Evolutionary conservation across 768 basidiomycete species (phyloP).

Genomic region (Tricholoma matsutake): DNA sequence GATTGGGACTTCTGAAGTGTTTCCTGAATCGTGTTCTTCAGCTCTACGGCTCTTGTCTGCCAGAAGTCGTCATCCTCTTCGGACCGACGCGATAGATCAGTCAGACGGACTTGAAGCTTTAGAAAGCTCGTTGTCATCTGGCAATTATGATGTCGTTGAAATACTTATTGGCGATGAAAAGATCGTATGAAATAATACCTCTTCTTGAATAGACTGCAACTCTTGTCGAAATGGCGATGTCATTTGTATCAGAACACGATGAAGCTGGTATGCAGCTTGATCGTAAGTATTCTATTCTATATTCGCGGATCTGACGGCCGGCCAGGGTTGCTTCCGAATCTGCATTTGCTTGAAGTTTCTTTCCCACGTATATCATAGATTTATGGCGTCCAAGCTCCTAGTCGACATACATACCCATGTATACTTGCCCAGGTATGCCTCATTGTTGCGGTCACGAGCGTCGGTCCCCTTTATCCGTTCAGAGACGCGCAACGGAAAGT

Average conservation of each 20-base stretch:
- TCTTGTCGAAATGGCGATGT: not conserved
- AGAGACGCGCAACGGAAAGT: constrained; percentile 40
- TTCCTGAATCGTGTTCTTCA: constrained; percentile 31
- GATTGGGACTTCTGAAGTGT: constrained; percentile 23
- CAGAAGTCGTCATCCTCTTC: constrained; percentile 12
- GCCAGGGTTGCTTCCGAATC: constrained; percentile 12
- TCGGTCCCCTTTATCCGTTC: constrained; percentile 65
- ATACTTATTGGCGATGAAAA: not conserved
- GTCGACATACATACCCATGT: constrained; percentile 88
- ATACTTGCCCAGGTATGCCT: constrained; percentile 76
- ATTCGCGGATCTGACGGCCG: not conserved
- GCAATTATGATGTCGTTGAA: not conserved
- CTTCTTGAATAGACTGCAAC: constrained; percentile 24
- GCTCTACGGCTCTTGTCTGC: constrained; percentile 31
- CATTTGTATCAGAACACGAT: constrained; percentile 9
- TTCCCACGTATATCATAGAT: too few species aligned
- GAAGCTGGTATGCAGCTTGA: not conserved
- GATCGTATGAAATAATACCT: constrained; percentile 14
- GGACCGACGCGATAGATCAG: constrained; percentile 6
- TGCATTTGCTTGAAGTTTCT: constrained; percentile 22
- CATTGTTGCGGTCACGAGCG: constrained; percentile 61
- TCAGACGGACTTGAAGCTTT: constrained; percentile 16
- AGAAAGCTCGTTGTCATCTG: not conserved
- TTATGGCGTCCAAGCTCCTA: constrained; percentile 36
- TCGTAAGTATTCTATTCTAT: not conserved